Evolutionary conservation across 768 basidiomycete species (phyloP).

Genomic region (Amanita inopinata): DNA sequence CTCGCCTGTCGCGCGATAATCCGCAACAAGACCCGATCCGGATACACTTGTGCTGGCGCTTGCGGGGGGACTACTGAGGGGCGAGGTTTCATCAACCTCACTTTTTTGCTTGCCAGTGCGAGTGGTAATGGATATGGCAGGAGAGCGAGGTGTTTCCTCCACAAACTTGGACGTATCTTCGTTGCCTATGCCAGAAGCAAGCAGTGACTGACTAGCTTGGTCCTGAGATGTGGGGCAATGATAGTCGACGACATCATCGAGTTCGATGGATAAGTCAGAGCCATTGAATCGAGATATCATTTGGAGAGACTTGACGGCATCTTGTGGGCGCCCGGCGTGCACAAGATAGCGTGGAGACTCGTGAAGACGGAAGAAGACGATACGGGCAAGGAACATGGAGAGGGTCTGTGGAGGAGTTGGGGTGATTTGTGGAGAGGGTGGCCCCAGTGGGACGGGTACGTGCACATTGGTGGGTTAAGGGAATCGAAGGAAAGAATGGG

Average conservation of each 20-base stretch:
- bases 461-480: constrained; percentile 2
- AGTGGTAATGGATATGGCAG: constrained; percentile 1
- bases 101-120: neutral
- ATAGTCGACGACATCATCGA: constrained; percentile 60
- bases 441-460: neutral
- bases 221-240: constrained; percentile 7
- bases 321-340: constrained; percentile 73
- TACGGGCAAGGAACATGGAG: constrained; percentile 78
- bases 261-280: constrained; percentile 50
- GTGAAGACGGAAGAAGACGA: constrained; percentile 84
- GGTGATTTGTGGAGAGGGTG: constrained; percentile 8
- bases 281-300: constrained; percentile 86
- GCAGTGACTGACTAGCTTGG: neutral
- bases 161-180: neutral
- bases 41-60: neutral
- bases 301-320: constrained; percentile 76
- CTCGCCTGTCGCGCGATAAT: constrained; percentile 13
- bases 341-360: constrained; percentile 94
- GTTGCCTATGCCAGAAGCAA: neutral
- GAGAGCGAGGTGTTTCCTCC: neutral
- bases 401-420: constrained; percentile 50
- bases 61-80: constrained; percentile 4
- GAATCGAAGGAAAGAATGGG: constrained; percentile 8
- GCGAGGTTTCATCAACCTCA: constrained; percentile 5
- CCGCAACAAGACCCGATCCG: constrained; percentile 3